Conservation (phyloP, 1,284 basidiomycete species). For the Tylopilus sp. region DNA sequence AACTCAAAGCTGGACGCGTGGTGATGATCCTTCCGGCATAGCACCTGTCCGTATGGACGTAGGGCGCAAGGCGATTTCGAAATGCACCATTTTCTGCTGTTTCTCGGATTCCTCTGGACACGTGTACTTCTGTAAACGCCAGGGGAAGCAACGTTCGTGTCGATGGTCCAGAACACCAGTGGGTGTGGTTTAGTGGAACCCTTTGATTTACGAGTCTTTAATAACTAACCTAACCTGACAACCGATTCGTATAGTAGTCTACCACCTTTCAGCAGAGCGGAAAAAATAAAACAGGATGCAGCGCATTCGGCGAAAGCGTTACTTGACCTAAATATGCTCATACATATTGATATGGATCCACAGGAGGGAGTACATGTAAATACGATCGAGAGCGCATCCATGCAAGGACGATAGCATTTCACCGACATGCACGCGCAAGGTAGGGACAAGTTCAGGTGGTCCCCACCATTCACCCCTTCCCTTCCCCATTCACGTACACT, state of each 20-base stretch:
- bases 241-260: too few species aligned
- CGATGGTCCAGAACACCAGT: not conserved
- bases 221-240: too few species aligned
- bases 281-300: not conserved
- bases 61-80: constrained; percentile 20
- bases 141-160: not conserved
- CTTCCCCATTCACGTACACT: constrained; percentile 6
- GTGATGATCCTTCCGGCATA: constrained; percentile 28
- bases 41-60: constrained; percentile 4
- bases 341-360: constrained; percentile 4
- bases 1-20: not conserved
- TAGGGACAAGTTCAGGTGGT: not conserved
- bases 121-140: constrained; percentile 11
- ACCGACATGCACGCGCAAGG: constrained; percentile 1
- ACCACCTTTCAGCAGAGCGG: not conserved
- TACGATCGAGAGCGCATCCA: constrained; percentile 10
- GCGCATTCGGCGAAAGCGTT: constrained; percentile 10
- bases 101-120: constrained; percentile 9
- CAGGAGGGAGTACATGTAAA: constrained; percentile 3
- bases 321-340: constrained; percentile 16
- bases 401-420: constrained; percentile 8
- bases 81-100: constrained; percentile 6
- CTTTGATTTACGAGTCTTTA: not conserved
- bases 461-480: not conserved
- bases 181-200: not conserved